Evolutionary conservation across 2,329 filamentous ascomycete species (phyloP).

Genomic region (Aureobasidium sp.): DNA sequence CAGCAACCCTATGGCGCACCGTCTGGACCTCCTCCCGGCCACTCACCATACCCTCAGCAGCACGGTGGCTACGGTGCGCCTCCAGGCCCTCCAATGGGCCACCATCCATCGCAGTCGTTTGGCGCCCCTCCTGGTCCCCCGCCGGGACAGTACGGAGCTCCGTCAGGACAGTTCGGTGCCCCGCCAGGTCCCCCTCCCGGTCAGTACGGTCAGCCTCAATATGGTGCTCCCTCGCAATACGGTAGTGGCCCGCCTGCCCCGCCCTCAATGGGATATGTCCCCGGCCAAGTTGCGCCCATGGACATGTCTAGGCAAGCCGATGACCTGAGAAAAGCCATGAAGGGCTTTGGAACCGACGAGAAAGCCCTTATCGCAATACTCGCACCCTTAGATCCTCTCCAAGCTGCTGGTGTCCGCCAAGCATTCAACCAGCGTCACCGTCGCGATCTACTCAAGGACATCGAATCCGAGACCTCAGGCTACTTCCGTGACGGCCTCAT

Average conservation of each 20-base stretch:
- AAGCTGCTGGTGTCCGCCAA: slow-evolving; percentile 61
- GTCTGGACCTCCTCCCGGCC: slow-evolving; percentile 14
- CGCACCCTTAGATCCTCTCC: slow-evolving; percentile 66
- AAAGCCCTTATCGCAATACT: slow-evolving; percentile 64
- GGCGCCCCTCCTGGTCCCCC: slow-evolving; percentile 4
- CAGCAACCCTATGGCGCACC: slow-evolving; percentile 11
- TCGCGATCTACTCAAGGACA: slow-evolving; percentile 65
- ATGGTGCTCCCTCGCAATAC: slow-evolving; percentile 27
- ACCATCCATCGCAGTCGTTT: slow-evolving; percentile 20
- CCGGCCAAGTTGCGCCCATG: slow-evolving; percentile 58
- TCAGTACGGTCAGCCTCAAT: slow-evolving; percentile 27
- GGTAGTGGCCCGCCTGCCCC: slow-evolving; percentile 49
- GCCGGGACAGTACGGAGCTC: slow-evolving; percentile 14
- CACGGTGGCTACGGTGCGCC: slow-evolving; percentile 24
- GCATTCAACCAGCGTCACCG: slow-evolving; percentile 59
- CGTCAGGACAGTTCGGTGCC: slow-evolving; percentile 11
- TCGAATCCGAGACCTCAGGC: slow-evolving; percentile 67
- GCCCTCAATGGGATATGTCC: slow-evolving; percentile 67
- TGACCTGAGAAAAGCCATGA: slow-evolving; percentile 74
- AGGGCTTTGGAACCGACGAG: slow-evolving; percentile 87
- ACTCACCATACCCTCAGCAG: slow-evolving; percentile 18
- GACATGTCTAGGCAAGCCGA: slow-evolving; percentile 65
- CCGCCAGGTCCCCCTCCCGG: slow-evolving; percentile 16
- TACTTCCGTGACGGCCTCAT: slow-evolving; percentile 70
- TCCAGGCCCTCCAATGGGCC: slow-evolving; percentile 13